A percentile compares a stretch with the other conserved stretches of the same genome.
These are phyloP conservation scores for Pyricularia sp. DNA, from an alignment of 2,329 filamentous ascomycete species.

Conservation along the genomic window DNA sequence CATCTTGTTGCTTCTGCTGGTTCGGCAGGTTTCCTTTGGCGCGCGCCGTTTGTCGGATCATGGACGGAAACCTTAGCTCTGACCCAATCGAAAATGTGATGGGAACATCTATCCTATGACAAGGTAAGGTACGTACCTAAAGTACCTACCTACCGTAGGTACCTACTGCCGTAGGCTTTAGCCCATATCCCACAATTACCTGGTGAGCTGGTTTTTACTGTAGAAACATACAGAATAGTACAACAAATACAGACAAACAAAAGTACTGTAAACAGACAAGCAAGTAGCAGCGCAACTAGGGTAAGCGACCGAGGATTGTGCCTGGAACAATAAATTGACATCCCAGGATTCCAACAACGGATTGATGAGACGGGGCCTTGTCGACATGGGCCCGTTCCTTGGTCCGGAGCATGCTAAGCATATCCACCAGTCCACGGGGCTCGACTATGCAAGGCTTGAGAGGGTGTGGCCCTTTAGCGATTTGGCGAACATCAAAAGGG, in stretches of 20 bases:
- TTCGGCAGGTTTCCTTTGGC: not conserved
- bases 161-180: too few relatives aligned
- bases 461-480: not conserved
- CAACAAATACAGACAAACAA: too few relatives aligned
- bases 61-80: not conserved
- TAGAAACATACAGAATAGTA: not conserved
- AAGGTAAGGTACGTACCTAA: too few relatives aligned
- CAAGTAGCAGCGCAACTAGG: not conserved
- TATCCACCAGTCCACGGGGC: not conserved
- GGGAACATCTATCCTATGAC: not conserved
- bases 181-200: too few relatives aligned
- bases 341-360: not conserved
- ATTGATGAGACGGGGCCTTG: slow-evolving; percentile 1
- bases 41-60: not conserved
- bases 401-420: not conserved
- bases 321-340: not conserved
- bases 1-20: not conserved
- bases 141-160: too few relatives aligned
- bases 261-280: not conserved
- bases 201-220: too few relatives aligned
- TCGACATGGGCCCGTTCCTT: not conserved
- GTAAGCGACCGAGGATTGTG: not conserved
- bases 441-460: not conserved
- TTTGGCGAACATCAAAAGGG: not conserved
- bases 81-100: not conserved